Evolutionary conservation across 1,284 basidiomycete species (phyloP).

Genomic region (Albatrellus sp.): DNA sequence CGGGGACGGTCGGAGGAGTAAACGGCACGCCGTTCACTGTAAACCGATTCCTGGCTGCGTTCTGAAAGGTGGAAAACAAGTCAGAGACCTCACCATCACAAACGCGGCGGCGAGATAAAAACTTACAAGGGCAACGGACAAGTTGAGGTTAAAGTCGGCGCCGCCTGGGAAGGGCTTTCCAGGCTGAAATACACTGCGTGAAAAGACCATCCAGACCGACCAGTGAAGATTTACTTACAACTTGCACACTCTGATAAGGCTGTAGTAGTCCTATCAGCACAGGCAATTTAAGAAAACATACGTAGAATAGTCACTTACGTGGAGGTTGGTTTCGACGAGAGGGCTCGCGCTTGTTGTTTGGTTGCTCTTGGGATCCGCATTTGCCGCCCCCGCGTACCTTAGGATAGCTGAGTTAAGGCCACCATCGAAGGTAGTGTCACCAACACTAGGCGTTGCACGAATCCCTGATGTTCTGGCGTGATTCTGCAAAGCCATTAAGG

Average conservation of each 20-base stretch:
- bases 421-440: slow-evolving; percentile 13
- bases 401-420: slow-evolving; percentile 40
- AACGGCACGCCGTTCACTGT: slow-evolving; percentile 17
- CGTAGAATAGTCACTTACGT: slow-evolving; percentile 6
- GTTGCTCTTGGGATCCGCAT: slow-evolving; percentile 29
- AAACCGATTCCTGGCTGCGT: slow-evolving; percentile 7
- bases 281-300: slow-evolving; percentile 5
- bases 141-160: slow-evolving; percentile 11
- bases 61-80: not conserved
- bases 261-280: not conserved
- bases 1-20: slow-evolving; percentile 17
- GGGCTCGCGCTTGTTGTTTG: slow-evolving; percentile 11
- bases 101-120: not conserved
- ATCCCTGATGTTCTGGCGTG: slow-evolving; percentile 11
- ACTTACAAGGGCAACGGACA: slow-evolving; percentile 14
- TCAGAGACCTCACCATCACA: not conserved
- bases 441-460: slow-evolving; percentile 9
- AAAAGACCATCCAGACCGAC: not conserved
- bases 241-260: not conserved
- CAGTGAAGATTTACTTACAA: not conserved
- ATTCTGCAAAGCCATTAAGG: not conserved
- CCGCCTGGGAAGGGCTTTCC: slow-evolving; percentile 12
- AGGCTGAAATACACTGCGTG: slow-evolving; percentile 11
- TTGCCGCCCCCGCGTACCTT: slow-evolving; percentile 34
- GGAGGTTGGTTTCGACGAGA: slow-evolving; percentile 18